phyloP scores from a whole-genome alignment of 2,329 filamentous ascomycete genomes.

The Aspergillus sp. region DNA sequence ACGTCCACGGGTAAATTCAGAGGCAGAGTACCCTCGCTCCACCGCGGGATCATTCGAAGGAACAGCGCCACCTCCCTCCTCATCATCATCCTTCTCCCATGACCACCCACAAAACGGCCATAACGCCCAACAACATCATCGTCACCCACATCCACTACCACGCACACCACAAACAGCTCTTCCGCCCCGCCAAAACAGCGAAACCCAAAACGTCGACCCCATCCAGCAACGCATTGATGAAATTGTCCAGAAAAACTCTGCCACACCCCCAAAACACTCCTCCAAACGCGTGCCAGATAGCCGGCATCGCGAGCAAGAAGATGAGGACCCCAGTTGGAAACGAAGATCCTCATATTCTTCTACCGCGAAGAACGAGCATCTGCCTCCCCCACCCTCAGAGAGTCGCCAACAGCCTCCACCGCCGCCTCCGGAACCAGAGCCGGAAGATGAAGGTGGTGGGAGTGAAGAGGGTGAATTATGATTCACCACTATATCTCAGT shows the following conservation, averaged over 20 bases:
- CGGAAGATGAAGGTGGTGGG: constrained; percentile 35
- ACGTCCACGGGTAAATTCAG: constrained; percentile 33
- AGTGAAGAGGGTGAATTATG: constrained; percentile 47
- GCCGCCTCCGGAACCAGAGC: constrained; percentile 19
- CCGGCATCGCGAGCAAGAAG: constrained; percentile 21
- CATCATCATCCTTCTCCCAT: constrained; percentile 12
- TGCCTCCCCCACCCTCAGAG: constrained; percentile 8
- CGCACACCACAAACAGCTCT: constrained; percentile 17
- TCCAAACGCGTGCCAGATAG: constrained; percentile 18
- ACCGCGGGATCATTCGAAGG: constrained; percentile 11
- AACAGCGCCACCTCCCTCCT: neutral
- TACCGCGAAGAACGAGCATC: constrained; percentile 1
- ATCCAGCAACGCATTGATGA: constrained; percentile 39
- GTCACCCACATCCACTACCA: constrained; percentile 22
- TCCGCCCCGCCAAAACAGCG: constrained; percentile 16
- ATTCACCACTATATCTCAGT: neutral
- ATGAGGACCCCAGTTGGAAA: constrained; percentile 14
- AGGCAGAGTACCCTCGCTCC: constrained; percentile 14
- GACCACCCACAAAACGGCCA: constrained; percentile 21
- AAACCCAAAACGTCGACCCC: constrained; percentile 24
- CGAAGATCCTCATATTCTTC: constrained; percentile 14
- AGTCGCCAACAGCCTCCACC: constrained; percentile 6
- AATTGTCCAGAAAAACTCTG: constrained; percentile 31
- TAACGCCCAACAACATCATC: constrained; percentile 15
- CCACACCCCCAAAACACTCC: constrained; percentile 11